phyloP scores from a whole-genome alignment of 2,329 filamentous ascomycete genomes.

The Pleoardoris graminearum region DNA sequence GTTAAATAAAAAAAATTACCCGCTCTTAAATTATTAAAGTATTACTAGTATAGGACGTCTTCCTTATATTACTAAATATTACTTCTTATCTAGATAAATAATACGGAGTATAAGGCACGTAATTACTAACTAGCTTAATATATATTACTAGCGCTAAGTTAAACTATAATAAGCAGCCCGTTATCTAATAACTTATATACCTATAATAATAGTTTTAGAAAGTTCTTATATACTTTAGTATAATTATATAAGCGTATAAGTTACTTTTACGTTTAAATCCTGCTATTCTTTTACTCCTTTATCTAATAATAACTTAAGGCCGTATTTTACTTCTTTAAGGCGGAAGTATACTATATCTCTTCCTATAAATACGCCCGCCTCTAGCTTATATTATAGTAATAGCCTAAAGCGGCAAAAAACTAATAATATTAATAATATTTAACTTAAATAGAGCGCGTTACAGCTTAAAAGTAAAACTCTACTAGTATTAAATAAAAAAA shows the following conservation, averaged over 20 bases:
- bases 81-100: too few relatives aligned
- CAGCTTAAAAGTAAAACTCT: slow-evolving; percentile 16
- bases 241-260: slow-evolving; percentile 8
- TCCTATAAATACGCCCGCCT: slow-evolving; percentile 4
- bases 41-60: not conserved
- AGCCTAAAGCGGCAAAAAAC: slow-evolving; percentile 19
- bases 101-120: not conserved
- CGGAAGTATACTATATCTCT: slow-evolving; percentile 21
- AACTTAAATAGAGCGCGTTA: slow-evolving; percentile 19
- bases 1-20: not conserved
- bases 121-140: not conserved
- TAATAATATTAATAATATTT: slow-evolving; percentile 15
- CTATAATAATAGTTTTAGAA: slow-evolving; percentile 13
- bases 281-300: slow-evolving; percentile 15
- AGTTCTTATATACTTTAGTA: slow-evolving; percentile 3
- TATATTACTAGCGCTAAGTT: not conserved
- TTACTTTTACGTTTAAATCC: slow-evolving; percentile 6
- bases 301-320: slow-evolving; percentile 9
- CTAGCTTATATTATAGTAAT: slow-evolving; percentile 14
- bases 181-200: not conserved
- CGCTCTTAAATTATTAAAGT: not conserved
- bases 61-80: not conserved
- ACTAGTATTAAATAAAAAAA: slow-evolving; percentile 15
- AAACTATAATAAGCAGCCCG: slow-evolving; percentile 6
- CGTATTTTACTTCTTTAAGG: slow-evolving; percentile 9